These are phyloP conservation scores for Fagopyrum tataricum DNA, from an alignment of 148 eudicot species.

Conservation along the genomic window DNA sequence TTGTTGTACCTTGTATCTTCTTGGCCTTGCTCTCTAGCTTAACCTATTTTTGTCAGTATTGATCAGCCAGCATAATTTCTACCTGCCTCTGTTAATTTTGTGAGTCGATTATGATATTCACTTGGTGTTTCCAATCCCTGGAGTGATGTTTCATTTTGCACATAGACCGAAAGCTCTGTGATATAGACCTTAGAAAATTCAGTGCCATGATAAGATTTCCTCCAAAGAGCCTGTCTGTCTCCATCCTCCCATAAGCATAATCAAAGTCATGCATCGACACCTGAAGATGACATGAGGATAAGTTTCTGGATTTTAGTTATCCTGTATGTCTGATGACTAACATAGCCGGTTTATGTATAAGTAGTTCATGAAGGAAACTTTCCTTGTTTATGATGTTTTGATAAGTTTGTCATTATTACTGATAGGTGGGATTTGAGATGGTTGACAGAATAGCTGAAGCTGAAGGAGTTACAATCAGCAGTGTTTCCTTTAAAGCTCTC, in stretches of 20 bases:
- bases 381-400: too few relatives aligned
- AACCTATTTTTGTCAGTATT: too few relatives aligned
- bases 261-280: neutral
- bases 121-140: neutral
- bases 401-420: neutral
- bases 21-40: too few relatives aligned
- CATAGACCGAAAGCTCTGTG: neutral
- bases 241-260: neutral
- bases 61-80: too few relatives aligned
- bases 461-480: slow-evolving; percentile 71
- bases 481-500: slow-evolving; percentile 58
- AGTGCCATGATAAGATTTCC: neutral
- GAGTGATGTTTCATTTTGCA: neutral
- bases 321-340: neutral
- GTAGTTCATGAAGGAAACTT: too few relatives aligned
- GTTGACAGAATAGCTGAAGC: slow-evolving; percentile 78
- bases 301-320: neutral
- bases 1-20: too few relatives aligned
- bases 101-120: neutral
- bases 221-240: neutral
- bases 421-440: slow-evolving; percentile 91
- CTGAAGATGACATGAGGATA: neutral
- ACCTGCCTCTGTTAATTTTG: neutral
- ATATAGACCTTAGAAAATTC: neutral
- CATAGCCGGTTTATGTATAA: too few relatives aligned